Evolutionary conservation across 352 stramenopile species (phyloP), one percentile per base, ranked within the genome.

Genomic region (Salisapilia sapeloensis): DNA sequence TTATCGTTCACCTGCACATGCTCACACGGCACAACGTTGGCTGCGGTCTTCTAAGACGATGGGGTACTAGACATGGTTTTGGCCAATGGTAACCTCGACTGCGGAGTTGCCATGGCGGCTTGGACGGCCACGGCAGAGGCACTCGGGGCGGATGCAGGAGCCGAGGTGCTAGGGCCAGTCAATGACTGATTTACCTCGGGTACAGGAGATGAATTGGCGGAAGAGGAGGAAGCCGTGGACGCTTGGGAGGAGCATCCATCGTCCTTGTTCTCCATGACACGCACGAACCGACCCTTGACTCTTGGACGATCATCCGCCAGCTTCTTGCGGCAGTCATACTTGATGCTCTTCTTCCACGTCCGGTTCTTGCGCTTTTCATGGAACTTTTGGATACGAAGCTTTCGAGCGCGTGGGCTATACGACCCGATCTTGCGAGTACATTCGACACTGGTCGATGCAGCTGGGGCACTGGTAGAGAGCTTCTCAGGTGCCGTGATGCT

Each of bases 291-390:
- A 20, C 90, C 90, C 55, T 96, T 67, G 50, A 90, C 82, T 22
- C 93, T 81, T 34, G 93, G 93, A 29, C 93, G 76, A 35, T 92
- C 92, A 38, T 98, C 92, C 6, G 93, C 93, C 17, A 98, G 60
- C 56, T 97, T 97, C 58, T 98, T 98, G 27, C 93, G 66, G 55
- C 93, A 98, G 56, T 98, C 92, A 56, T 98, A 98, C 62, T 98
- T 98, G 65, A 98, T 98, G 46, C 91, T 92, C 53, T 98, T 98
- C 51, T 95, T 89, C 91, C 91, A 98, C 47, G 96, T 96, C 36
- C 93, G 81, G 44, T 89, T 94, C 52, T 93, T 94, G 37, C 92
- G 70, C 60, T 97, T 97, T 39, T 93, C 80, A 53, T 97, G 93
- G 50, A 98, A 98, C 44, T 95, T 94, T 30, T 92, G 85, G 50